Percentiles rank a stretch among this genome's conserved stretches.
phyloP scores from a whole-genome alignment of 31 red algal species.

The Bonnemaisonia californica region DNA sequence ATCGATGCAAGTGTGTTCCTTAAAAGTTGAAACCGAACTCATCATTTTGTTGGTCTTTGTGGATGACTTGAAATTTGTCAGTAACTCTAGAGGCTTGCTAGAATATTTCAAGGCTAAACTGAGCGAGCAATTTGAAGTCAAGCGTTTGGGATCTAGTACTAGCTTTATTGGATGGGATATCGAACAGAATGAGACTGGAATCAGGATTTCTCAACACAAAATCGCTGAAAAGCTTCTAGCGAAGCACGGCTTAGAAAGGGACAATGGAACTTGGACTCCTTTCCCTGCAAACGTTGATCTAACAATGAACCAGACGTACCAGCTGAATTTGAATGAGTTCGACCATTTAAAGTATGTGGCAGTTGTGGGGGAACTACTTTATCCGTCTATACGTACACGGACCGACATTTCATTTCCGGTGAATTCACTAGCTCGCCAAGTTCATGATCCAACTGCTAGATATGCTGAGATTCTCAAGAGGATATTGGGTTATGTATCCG shows the following conservation, averaged over 20 bases:
- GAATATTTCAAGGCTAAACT: slow-evolving; percentile 2
- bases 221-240: not conserved
- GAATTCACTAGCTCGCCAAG: not conserved
- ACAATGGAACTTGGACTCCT: slow-evolving; percentile 1
- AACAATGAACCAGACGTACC: not conserved
- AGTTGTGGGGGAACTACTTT: not conserved
- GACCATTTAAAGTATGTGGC: not conserved
- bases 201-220: slow-evolving; percentile 8
- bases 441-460: not conserved
- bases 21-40: not conserved
- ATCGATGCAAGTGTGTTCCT: slow-evolving; percentile 10
- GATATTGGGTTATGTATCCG: slow-evolving; percentile 1
- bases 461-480: not conserved
- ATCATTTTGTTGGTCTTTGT: not conserved
- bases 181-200: not conserved
- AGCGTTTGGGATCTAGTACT: slow-evolving; percentile 1
- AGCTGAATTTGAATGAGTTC: not conserved
- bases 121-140: slow-evolving; percentile 4
- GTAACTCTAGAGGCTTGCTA: not conserved
- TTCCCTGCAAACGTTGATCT: not conserved
- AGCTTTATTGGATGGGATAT: slow-evolving; percentile 8
- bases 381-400: not conserved
- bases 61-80: not conserved
- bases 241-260: not conserved
- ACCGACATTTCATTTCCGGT: not conserved